Evolutionary conservation across 352 stramenopile genomes (phyloP).

Genomic region (Salisapilia sapeloensis): DNA sequence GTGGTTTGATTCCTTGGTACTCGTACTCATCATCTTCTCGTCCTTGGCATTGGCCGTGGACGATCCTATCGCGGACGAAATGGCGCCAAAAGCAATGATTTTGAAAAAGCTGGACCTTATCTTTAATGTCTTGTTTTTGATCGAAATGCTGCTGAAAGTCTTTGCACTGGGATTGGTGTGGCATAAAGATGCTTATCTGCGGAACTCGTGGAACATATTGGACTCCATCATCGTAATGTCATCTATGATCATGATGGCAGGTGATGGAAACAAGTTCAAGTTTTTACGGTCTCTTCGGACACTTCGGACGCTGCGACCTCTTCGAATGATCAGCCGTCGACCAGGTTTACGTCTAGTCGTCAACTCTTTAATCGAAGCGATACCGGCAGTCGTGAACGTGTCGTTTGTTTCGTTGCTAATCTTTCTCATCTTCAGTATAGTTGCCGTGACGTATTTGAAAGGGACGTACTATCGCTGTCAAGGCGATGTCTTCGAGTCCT

Average conservation of each 20-base stretch:
- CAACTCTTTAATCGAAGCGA: slow-evolving; percentile 77
- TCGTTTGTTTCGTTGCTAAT: slow-evolving; percentile 85
- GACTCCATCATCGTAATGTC: slow-evolving; percentile 80
- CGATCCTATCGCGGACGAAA: slow-evolving; percentile 53
- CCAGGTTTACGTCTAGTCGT: slow-evolving; percentile 84
- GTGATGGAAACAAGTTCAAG: slow-evolving; percentile 34
- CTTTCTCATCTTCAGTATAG: slow-evolving; percentile 92
- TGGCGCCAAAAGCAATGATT: slow-evolving; percentile 13
- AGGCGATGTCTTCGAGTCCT: slow-evolving; percentile 27
- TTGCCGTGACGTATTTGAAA: slow-evolving; percentile 90
- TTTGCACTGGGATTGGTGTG: slow-evolving; percentile 61
- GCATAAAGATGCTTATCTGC: slow-evolving; percentile 60
- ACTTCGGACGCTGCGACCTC: slow-evolving; percentile 75
- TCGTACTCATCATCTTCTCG: slow-evolving; percentile 68
- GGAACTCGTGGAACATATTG: slow-evolving; percentile 80
- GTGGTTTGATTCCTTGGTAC: slow-evolving; percentile 67
- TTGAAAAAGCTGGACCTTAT: slow-evolving; percentile 54
- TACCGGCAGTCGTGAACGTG: slow-evolving; percentile 82
- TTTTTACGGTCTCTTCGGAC: slow-evolving; percentile 70
- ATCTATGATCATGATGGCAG: slow-evolving; percentile 51
- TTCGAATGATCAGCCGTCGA: slow-evolving; percentile 81
- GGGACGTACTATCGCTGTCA: slow-evolving; percentile 73
- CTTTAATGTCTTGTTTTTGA: slow-evolving; percentile 63
- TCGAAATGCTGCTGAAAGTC: slow-evolving; percentile 85
- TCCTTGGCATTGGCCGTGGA: slow-evolving; percentile 78